Evolutionary conservation across 2,329 filamentous ascomycete species (phyloP), one percentile per base, ranked within the genome.

Genomic region (Penicillium sp.): DNA sequence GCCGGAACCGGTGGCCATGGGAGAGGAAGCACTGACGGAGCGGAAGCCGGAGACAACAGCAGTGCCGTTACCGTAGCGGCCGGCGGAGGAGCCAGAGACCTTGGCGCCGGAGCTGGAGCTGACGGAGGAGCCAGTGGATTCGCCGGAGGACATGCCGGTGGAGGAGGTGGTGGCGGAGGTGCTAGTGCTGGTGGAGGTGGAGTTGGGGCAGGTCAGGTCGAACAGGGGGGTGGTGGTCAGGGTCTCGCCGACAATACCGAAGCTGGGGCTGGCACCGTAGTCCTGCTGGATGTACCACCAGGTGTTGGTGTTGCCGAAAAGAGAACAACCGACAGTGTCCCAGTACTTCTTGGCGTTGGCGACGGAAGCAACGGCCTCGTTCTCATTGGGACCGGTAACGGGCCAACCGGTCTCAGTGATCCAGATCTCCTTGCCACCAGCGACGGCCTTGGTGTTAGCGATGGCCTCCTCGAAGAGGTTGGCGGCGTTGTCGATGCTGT

Each of bases 351-450:
- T 81, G 42, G 92, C 90, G 69, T 93, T 92, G 51, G 81, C 77
- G 29, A 77, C 59, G 33, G 79, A 86, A 6, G 92, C 80, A 9
- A 88, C 81, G 40, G 85, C 89, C 47, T 83, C 70, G 63, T 85
- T 86, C 58, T 82, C 75, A 1, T 77, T 81, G 61, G 82, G 76
- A 53, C 91, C 92, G 66, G 81, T 85, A 51, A 92, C 85, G 47
- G 92, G 91, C 85, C 89, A 94, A 61, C 92, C 92, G 15, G 90
- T 94, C 81, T 96, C 91, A 26, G 91, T 94, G 59, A 95, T 82
- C 89, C 89, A 94, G 64, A 95, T 83, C 18, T 83, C 79, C 81
- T 92, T 93, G 69, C 83, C 84, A 33, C 81, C 77, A 33, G 84
- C 81, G 43, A 79, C 86, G 15, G 70, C 74, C 59, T 82, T 73